Base-by-base conservation (phyloP, 2,329 filamentous ascomycete genomes). In the Fonsecaea monophora region DNA sequence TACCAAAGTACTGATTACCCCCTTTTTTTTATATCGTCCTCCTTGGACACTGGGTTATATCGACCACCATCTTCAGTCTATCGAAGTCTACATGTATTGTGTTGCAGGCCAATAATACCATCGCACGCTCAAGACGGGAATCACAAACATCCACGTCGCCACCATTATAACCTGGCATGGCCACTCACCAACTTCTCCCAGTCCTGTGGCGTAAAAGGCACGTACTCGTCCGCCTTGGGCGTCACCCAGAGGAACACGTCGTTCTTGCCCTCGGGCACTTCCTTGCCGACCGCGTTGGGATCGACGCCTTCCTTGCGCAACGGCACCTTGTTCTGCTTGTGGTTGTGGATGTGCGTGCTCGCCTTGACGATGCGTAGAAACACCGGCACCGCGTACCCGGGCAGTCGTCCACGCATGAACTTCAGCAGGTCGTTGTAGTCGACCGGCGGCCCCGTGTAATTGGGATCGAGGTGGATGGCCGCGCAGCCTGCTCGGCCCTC, bases 401-500 rank as follows among this genome's bases (percentile, higher is more conserved):
- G 91, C 25, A 94, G 80, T 59, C 86, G 82, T 13, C 82, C 81
- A 6, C 85, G 83, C 2, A 84, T 82, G 73, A 89, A 86, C 78
- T 77, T 81, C 10, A 91, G 78, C 9, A 93, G 79, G 0, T 79
- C 86, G 9, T 81, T 78, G 74, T 87, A 91, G 75, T 90, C 84
- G 68, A 91, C 76, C 0, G 77, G 74, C 35, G 79, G 79, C 0
- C 81, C 76, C 0, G 76, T 71, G 32, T 68, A 21, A 45, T 81
- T 79, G 25, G 82, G 80, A n/a, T 82, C 80, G 12, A 87, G 78
- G 7, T 92, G 80, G 1, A 96, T 78, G 6, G 91, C 90, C 0
- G 89, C 92, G 73, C 93, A 96, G 1, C 93, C 93, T 0, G 92
- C 92, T 32, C 92, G 85, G 18, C 92, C 92, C 74, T 96, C 92